Conservation (phyloP, 139 green algal genomes). For the Micractinium sp. region DNA sequence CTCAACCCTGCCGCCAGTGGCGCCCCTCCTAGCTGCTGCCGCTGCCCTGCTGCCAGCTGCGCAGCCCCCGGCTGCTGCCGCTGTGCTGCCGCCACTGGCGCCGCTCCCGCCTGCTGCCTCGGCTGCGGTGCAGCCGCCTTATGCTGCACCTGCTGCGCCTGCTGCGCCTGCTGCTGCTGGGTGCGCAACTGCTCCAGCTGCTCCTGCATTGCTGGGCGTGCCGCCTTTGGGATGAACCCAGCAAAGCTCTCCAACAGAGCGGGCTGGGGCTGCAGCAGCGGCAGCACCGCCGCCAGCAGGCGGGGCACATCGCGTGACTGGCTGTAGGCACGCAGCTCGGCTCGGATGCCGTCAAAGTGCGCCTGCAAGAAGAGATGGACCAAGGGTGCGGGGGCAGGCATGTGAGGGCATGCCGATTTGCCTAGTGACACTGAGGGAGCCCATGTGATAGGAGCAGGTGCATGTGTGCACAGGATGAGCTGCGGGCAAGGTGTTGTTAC, state of each 20-base stretch:
- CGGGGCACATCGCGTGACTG: conserved; percentile 37
- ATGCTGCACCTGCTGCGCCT: background rate
- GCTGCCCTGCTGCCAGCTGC: background rate
- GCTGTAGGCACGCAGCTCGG: conserved; percentile 13
- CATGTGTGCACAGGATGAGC: too few relatives aligned
- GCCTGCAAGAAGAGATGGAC: background rate
- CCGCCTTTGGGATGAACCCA: conserved; percentile 56
- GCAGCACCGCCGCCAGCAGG: conserved; percentile 61
- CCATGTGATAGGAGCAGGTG: too few relatives aligned
- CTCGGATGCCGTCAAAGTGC: background rate
- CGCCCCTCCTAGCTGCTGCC: background rate
- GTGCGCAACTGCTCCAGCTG: background rate
- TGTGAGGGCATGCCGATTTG: background rate
- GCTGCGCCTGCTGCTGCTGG: conserved; percentile 1
- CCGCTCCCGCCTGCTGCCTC: background rate
- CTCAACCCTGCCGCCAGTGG: background rate
- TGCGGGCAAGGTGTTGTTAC: too few relatives aligned
- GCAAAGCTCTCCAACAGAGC: conserved; percentile 61
- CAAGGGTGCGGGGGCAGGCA: background rate
- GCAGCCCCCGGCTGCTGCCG: background rate
- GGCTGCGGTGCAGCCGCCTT: background rate
- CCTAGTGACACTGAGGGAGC: too few relatives aligned
- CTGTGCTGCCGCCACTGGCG: background rate
- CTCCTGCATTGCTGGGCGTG: conserved; percentile 25
- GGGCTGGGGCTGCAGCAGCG: conserved; percentile 50